Evolutionary conservation across 176 grass and related monocot species (phyloP), one percentile per base, ranked within the genome.

Genomic region (Luzula sylvatica): DNA sequence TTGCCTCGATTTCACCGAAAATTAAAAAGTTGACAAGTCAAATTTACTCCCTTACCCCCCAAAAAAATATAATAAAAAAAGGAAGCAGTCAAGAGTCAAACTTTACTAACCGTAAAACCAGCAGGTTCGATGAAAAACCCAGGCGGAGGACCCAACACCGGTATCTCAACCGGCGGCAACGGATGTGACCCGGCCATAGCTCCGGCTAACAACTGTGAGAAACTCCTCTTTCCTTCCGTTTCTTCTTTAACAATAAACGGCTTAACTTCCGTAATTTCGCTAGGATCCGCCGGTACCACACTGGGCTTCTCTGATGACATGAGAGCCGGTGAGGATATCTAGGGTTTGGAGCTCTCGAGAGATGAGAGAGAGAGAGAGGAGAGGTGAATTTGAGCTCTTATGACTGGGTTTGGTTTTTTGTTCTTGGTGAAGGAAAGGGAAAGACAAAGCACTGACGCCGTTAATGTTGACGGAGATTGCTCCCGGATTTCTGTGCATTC

Each of bases 41-140:
- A 64, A 47, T n/a, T 49, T 26, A 35, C 18, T 4, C 23, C 16
- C 40, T 52, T 54, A 15, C 39, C 12, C 47, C 29, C 41, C 9
- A 66, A 44, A 51, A 20, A 59, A 65, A 53, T 8, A 11, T 16
- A 35, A 49, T 5, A 26, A 4, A 45, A 46, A 12, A 20, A 53
- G 5, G 41, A 13, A 46, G 3, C 3, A 0, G 45, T 32, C 46
- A 40, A 66, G 7, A 57, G 47, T 35, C 68, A 26, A 40, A 3
- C 20, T 55, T 23, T 57, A 87, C 93, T 50, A 54, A 98, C 93
- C 72, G 65, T 16, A 26, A 98, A 92, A 2, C 75, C 72, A 3
- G 75, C 72, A 25, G 81, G 45, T 28, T 81, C 77, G 20, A 81
- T 62, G 64, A 81, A 27, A 52, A 60, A 51, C 20, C 69, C 62